A percentile compares a stretch with the other conserved stretches of the same genome.
phyloP scores from a whole-genome alignment of 495 filamentous ascomycete species.

The Lineolata rhizophorae region DNA sequence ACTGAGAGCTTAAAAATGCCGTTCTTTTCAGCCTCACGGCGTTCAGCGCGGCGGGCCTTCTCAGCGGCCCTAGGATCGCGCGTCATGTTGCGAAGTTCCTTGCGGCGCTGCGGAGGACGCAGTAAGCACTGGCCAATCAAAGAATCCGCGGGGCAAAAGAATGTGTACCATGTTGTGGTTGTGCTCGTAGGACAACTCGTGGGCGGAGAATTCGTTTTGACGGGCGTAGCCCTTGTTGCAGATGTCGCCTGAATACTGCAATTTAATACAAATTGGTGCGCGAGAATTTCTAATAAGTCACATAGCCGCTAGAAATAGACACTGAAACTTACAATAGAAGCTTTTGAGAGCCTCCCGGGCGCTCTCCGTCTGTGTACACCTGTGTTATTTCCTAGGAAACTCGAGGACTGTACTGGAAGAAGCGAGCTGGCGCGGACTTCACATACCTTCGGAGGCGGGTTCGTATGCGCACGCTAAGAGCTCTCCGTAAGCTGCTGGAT shows the following conservation, averaged over 20 bases:
- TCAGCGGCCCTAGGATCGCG: slow-evolving; percentile 31
- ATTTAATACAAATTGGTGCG: background rate
- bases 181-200: slow-evolving; percentile 50
- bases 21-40: slow-evolving; percentile 45
- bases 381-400: slow-evolving; percentile 26
- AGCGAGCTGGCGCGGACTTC: background rate
- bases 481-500: background rate
- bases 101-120: slow-evolving; percentile 25
- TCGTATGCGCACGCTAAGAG: slow-evolving; percentile 2
- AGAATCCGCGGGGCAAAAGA: background rate
- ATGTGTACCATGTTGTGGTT: slow-evolving; percentile 28
- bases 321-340: slow-evolving; percentile 63
- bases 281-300: background rate
- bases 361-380: slow-evolving; percentile 44
- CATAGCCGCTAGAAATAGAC: too few relatives aligned
- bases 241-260: slow-evolving; percentile 25
- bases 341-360: slow-evolving; percentile 72
- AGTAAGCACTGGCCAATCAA: background rate
- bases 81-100: slow-evolving; percentile 45
- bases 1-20: slow-evolving; percentile 38
- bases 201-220: slow-evolving; percentile 48
- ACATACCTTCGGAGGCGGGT: slow-evolving; percentile 10
- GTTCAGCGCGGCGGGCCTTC: slow-evolving; percentile 29
- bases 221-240: slow-evolving; percentile 48
- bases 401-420: background rate